Evolutionary conservation across 2,329 filamentous ascomycete genomes (phyloP).

Genomic region (Aspergillus latus): DNA sequence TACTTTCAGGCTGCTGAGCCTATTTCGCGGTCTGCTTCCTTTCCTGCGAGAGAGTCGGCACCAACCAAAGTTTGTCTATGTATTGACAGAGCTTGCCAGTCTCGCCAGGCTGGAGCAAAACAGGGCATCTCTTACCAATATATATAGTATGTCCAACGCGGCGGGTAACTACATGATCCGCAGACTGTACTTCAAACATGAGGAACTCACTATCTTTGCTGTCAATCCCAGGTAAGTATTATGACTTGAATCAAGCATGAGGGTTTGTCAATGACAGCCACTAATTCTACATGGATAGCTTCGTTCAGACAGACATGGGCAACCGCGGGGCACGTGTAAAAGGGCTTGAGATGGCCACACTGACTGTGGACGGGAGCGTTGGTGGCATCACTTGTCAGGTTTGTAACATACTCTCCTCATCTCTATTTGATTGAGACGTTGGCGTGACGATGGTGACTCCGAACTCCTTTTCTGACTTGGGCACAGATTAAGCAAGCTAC

Average conservation of each 20-base stretch:
- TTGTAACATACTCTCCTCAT: too few species aligned
- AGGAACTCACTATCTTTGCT: constrained; percentile 25
- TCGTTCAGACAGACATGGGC: constrained; percentile 47
- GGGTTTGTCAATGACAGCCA: not conserved
- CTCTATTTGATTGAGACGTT: too few species aligned
- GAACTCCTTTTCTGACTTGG: too few species aligned
- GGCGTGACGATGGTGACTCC: too few species aligned
- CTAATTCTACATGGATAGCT: constrained; percentile 15
- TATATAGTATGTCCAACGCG: constrained; percentile 28
- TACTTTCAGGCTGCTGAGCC: constrained; percentile 28
- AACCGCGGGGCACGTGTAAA: constrained; percentile 34
- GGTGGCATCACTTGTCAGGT: constrained; percentile 30
- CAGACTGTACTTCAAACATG: constrained; percentile 25
- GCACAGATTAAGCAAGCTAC: too few species aligned
- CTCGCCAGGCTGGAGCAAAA: constrained; percentile 30
- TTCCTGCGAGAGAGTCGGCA: constrained; percentile 28
- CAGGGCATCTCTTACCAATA: constrained; percentile 15
- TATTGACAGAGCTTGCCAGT: constrained; percentile 40
- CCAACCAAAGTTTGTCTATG: constrained; percentile 34
- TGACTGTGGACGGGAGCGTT: constrained; percentile 38
- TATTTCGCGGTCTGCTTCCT: constrained; percentile 38
- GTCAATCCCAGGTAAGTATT: constrained; percentile 35
- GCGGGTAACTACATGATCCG: constrained; percentile 23
- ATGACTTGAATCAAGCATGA: not conserved
- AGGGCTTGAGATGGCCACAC: constrained; percentile 35